Evolutionary conservation across 2,329 filamentous ascomycete genomes (phyloP).

Genomic region (Colletotrichum ledebouriae): DNA sequence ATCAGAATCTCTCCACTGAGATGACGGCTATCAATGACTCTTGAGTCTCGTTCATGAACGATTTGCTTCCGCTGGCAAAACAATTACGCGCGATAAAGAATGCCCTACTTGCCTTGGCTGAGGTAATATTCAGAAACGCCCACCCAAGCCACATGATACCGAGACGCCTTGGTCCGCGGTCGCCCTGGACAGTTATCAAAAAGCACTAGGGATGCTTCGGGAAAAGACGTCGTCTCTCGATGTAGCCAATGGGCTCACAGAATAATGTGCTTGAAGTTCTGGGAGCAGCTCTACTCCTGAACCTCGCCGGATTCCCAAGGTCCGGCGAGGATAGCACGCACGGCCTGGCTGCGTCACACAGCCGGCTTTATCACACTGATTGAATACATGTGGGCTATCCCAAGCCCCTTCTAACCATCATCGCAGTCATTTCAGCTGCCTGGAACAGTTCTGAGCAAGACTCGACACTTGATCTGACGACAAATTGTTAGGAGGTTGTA

Average conservation of each 20-base stretch:
- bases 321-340: background rate
- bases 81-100: background rate
- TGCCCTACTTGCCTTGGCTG: background rate
- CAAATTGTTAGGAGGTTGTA: background rate
- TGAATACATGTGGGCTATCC: background rate
- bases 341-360: background rate
- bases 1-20: background rate
- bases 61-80: background rate
- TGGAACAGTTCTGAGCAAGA: background rate
- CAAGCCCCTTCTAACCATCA: background rate
- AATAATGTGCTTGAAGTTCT: background rate
- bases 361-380: background rate
- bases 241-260: no score
- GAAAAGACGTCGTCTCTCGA: background rate
- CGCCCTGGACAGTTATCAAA: background rate
- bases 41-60: background rate
- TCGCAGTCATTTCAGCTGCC: background rate
- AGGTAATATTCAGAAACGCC: background rate
- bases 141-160: background rate
- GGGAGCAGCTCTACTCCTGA: background rate
- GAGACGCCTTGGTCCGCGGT: background rate
- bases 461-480: background rate
- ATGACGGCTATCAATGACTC: background rate
- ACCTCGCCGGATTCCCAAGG: conserved; percentile 3
- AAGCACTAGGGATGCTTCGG: background rate